Evolutionary conservation across 177 flowering plant species (phyloP).

Genomic region (Vitis hybrid): DNA sequence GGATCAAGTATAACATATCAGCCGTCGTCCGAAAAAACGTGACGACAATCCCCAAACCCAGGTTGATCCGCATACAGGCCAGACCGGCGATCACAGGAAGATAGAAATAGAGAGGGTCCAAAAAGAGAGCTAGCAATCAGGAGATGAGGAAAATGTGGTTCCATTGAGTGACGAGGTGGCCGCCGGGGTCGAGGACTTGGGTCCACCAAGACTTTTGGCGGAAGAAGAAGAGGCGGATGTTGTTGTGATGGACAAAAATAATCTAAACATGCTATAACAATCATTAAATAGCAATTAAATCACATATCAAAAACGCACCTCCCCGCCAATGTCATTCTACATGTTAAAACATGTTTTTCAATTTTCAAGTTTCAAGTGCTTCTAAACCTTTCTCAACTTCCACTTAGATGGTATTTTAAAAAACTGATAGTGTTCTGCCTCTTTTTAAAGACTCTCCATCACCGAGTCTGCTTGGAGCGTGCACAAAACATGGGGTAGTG

Average conservation of each 20-base stretch:
- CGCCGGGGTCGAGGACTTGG: conserved; percentile 63
- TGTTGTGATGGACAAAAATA: conserved; percentile 6
- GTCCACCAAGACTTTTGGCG: conserved; percentile 45
- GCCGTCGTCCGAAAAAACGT: conserved; percentile 50
- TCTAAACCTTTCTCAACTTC: too few species aligned
- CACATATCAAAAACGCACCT: too few species aligned
- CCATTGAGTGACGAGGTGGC: conserved; percentile 59
- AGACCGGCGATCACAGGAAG: conserved; percentile 42
- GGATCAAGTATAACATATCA: conserved; percentile 66
- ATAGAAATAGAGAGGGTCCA: conserved; percentile 84
- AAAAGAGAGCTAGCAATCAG: conserved; percentile 64
- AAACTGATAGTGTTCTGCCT: too few species aligned
- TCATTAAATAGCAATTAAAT: too few species aligned
- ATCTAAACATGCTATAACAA: too few species aligned
- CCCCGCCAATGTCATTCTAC: too few species aligned
- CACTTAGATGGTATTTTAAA: too few species aligned
- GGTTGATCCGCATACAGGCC: conserved; percentile 28
- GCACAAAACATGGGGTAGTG: too few species aligned
- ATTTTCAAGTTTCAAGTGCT: too few species aligned
- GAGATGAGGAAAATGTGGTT: conserved; percentile 61
- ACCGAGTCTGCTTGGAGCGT: too few species aligned
- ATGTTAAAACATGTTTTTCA: too few species aligned
- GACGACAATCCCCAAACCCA: conserved; percentile 29
- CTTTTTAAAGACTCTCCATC: too few species aligned
- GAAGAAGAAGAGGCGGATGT: conserved; percentile 21